Evolutionary conservation across 2,329 filamentous ascomycete species (phyloP), one percentile per base, ranked within the genome.

Genomic region (Hortaea werneckii): DNA sequence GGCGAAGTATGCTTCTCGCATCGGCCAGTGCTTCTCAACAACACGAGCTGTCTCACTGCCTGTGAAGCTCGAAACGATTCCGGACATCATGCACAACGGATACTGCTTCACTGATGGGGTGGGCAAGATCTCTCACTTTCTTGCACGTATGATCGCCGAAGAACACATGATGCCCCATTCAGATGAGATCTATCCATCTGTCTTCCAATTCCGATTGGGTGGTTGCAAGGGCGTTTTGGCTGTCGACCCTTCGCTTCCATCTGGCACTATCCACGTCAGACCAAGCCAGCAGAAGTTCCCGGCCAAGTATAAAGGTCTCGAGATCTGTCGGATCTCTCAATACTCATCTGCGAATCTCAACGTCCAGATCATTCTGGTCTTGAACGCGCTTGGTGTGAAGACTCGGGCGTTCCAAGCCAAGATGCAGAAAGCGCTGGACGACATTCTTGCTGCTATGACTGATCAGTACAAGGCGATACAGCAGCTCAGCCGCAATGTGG

Each of bases 1-100:
- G n/a, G 89, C 90, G 29, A 95, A 94, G 58, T 86, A 89, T 61
- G 85, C 87, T 41, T 87, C 92, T 28, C 79, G 92, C 28, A 71
- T 96, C 12, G 92, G 92, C 0, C 92, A 96, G 65, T 95, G 89
- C 61, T 95, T 98, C 61, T 95, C 92, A 0, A 95, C 90, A 0
- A 98, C 92, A 0, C 73, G 85, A 49, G 80, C 84, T 8, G 80
- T 94, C 37, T 75, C 79, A 11, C 78, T 81, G 20, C 75, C 73
- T 0, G 77, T 83, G 5, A 70, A 73, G 1, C 63, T 77, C 27
- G 70, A 77, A 9, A 70, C 71, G 5, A 78, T 90, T 29, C 65
- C 73, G 0, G 92, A 96, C 53, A 76, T 96, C 13, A 70, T 80
- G 48, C 73, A 75, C 2, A 80, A 85, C 40, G 77, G 72, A 0